phyloP scores from a whole-genome alignment of 2,329 filamentous ascomycete species.

The Alternaria sp. region DNA sequence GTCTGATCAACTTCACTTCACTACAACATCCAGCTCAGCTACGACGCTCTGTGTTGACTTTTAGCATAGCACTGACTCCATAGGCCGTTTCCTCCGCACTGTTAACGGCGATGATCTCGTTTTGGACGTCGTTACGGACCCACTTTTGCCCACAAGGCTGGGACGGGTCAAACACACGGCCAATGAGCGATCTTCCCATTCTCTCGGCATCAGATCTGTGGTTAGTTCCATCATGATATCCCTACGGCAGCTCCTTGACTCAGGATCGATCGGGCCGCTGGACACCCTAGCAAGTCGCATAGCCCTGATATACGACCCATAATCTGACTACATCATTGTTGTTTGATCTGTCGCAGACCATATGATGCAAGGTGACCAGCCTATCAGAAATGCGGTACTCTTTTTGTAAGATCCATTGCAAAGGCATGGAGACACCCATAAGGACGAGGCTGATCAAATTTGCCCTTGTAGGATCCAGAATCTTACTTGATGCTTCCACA shows the following conservation, averaged over 20 bases:
- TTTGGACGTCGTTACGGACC: neutral
- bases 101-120: constrained; percentile 4
- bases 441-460: constrained; percentile 19
- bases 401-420: neutral
- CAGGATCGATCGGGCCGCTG: constrained; percentile 31
- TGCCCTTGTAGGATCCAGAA: constrained; percentile 3
- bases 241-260: constrained; percentile 10
- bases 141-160: constrained; percentile 16
- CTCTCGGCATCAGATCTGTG: constrained; percentile 16
- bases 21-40: constrained; percentile 20
- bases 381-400: constrained; percentile 9
- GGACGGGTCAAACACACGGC: constrained; percentile 4
- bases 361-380: constrained; percentile 14
- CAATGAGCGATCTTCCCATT: constrained; percentile 20
- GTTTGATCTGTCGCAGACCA: constrained; percentile 22
- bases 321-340: constrained; percentile 24
- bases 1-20: constrained; percentile 3
- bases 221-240: constrained; percentile 12
- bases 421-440: neutral
- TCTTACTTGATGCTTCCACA: constrained; percentile 22
- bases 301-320: constrained; percentile 16
- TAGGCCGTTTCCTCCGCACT: neutral
- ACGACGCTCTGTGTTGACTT: constrained; percentile 17
- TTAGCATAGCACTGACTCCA: constrained; percentile 5
- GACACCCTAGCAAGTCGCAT: constrained; percentile 20